These are phyloP conservation scores for Chernovozyma sophiae-reginae DNA, from an alignment of 1,139 yeast species.

Conservation along the genomic window DNA sequence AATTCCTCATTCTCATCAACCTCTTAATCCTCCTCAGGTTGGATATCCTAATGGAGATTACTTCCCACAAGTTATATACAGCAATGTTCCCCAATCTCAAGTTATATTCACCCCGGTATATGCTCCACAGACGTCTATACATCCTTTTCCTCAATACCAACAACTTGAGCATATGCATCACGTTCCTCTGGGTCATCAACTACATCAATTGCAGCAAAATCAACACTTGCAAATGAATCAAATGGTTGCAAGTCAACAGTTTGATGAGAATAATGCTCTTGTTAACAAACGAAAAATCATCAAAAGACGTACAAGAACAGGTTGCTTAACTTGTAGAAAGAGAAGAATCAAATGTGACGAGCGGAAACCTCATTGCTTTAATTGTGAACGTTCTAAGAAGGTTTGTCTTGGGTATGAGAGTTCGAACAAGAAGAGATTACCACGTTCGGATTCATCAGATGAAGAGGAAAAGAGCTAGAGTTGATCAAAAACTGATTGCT, in stretches of 20 bases:
- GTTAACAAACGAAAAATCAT: constrained; percentile 40
- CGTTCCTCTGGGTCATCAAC: constrained; percentile 5
- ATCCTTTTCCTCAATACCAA: constrained; percentile 3
- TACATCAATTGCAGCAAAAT: not conserved
- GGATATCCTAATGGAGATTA: constrained; percentile 5
- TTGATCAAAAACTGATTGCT: too few species aligned
- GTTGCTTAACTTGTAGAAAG: constrained; percentile 70
- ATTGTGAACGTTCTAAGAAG: constrained; percentile 68
- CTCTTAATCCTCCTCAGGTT: not conserved
- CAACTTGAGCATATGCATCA: not conserved
- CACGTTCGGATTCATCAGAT: constrained; percentile 9
- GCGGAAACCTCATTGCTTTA: constrained; percentile 65
- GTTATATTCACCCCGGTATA: constrained; percentile 4
- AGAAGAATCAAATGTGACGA: constrained; percentile 76
- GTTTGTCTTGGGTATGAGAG: constrained; percentile 65
- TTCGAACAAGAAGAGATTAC: constrained; percentile 13
- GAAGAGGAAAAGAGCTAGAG: constrained; percentile 7
- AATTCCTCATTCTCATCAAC: not conserved
- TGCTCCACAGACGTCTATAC: not conserved
- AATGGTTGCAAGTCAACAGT: not conserved
- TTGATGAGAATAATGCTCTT: constrained; percentile 31
- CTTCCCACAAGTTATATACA: constrained; percentile 6
- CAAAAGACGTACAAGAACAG: constrained; percentile 62
- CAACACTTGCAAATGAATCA: constrained; percentile 2
- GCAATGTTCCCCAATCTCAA: constrained; percentile 5